Conservation (phyloP, 2,329 filamentous ascomycete genomes). For the Cladosporium sp. region DNA sequence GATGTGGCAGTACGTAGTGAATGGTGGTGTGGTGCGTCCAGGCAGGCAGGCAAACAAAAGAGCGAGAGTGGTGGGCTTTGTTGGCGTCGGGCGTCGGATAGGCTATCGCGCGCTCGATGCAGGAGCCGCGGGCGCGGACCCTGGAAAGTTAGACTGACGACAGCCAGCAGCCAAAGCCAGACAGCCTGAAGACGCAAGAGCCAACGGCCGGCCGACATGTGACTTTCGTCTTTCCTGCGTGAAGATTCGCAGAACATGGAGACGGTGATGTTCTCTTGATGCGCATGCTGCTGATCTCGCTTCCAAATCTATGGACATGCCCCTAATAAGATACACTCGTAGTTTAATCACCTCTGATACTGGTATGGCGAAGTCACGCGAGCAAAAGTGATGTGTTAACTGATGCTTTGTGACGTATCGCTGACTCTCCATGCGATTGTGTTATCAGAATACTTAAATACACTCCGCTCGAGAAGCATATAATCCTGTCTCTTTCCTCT, state of each 20-base stretch:
- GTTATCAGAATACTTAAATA: background rate
- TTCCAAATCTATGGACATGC: background rate
- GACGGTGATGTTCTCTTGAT: background rate
- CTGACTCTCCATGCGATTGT: constrained; percentile 4
- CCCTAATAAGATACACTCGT: background rate
- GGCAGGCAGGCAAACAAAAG: background rate
- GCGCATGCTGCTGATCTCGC: background rate
- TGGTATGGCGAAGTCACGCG: background rate
- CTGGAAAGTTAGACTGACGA: background rate
- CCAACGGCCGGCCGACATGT: constrained; percentile 5
- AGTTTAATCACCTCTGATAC: background rate
- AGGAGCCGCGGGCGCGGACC: background rate
- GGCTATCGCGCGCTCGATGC: background rate
- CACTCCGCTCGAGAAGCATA: background rate
- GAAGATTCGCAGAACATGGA: background rate
- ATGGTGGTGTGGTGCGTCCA: background rate
- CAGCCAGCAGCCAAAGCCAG: background rate
- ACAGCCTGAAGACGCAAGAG: background rate
- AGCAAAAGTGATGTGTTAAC: background rate
- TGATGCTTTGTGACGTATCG: constrained; percentile 13
- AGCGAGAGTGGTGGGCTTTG: constrained; percentile 8
- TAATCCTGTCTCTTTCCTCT: background rate
- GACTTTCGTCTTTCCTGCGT: background rate
- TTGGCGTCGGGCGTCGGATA: constrained; percentile 4
- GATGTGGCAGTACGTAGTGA: background rate